Base-by-base conservation (phyloP, 2,329 filamentous ascomycete genomes). In the Gaeumannomyces sp. region DNA sequence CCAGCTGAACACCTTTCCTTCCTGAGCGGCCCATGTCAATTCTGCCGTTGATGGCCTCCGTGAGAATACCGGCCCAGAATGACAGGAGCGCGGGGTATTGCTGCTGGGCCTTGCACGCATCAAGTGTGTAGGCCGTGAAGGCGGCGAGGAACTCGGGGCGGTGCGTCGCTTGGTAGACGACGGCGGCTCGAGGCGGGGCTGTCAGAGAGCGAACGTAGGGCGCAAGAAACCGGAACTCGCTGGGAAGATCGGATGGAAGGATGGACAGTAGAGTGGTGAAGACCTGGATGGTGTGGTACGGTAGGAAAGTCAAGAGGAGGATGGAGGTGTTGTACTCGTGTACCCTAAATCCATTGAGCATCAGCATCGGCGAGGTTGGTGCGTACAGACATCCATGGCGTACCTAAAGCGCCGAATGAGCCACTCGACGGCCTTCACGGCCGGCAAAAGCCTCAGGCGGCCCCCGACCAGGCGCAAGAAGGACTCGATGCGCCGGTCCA, bases 371-470 rank as follows among this genome's bases (percentile, higher is more conserved):
- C 57, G 14, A 13, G 11, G 8, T 6, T 5, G 16, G 27, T 14
- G 27, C 57, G 16, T 11, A 61, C 16, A 31, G 19, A 19, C 27
- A 28, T 27, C 50, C 27, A 69, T 66, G 8, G 33, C 83, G 67
- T 80, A 96, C 92, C 89, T 87, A 73, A 98, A 99, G 72, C 94
- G 85, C 72, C 95, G 84, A 64, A 99, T 85, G 60, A 99, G 83
- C 95, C 95, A 99, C 79, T 99, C 96, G 53, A 98, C 83, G 22
- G 93, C 88, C 77, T 96, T 96, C 64, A 97, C 86, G 0, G 92
- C 92, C 57, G 95, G 94, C 79, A 89, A 93, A 38, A 99, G 81
- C 68, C 94, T 83, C 69, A 99, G 75, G 57, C 90, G 85, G 31
- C 88, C 87, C 28, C 91, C 90, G 14, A 90, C 87, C 19, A 98